Base-by-base conservation (phyloP, 73 alveolate species). In the Tetrahymena elliotti region DNA sequence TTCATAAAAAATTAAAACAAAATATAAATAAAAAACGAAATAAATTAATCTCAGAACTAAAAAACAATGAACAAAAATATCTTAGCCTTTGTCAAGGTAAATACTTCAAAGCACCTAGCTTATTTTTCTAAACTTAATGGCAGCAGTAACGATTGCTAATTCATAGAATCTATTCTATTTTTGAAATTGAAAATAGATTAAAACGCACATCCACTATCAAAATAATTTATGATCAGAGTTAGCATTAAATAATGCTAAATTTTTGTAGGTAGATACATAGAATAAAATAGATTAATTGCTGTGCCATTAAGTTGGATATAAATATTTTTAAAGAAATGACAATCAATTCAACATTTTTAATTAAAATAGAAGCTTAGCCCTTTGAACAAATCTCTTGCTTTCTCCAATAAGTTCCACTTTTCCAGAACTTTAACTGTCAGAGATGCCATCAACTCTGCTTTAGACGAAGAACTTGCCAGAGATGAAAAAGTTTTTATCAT, bases 381-480 rank as follows among this genome's bases (percentile, higher is more conserved):
- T 31, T 31, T 68, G 38, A 68, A 24, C 88, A 68, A 68, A 68
- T 18, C 88, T 31, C 88, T 68, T 31, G 88, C 36, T 31, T 68
- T n/a, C n/a, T 27, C 88, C 88, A 68, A 68, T 16, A 68, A 68
- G 88, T 68, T 68, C 88, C 88, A 68, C 88, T 68, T 68, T 68
- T 68, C 88, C 88, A 84, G 95, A 93, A 93, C 41, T 94, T 97
- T 98, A 98, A 97, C 99, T 31, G 97, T 97, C 94, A 97, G 99
- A 96, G 99, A 98, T 31, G 99, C 99, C 33, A 93, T 98, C 39
- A 97, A 97, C 95, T 31, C 97, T 35, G 99, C 99, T 5, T 97
- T 98, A 97, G 99, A 96, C 53, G 99, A 98, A 93, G 99, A 98
- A 53, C 53, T 98, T 93, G 98, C 94, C 20, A 96, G 98, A 95